These are phyloP conservation scores for Arthrinium phaeospermum DNA, from an alignment of 2,329 filamentous ascomycete genomes.

Conservation along the genomic window DNA sequence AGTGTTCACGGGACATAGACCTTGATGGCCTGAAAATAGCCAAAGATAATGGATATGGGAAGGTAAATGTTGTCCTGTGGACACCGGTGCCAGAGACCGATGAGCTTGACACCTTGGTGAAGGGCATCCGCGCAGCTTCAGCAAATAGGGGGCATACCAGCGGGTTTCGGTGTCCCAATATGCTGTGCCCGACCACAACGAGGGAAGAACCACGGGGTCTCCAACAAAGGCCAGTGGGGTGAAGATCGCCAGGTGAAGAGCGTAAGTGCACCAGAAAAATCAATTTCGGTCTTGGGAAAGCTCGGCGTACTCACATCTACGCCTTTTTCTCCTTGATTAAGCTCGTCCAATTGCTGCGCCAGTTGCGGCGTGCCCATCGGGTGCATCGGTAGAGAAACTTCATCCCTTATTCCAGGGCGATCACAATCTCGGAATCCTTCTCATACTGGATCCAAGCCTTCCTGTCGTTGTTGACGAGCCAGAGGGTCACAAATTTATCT, in stretches of 20 bases:
- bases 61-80: constrained; percentile 81
- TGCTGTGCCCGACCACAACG: constrained; percentile 72
- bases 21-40: constrained; percentile 95
- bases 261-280: constrained; percentile 97
- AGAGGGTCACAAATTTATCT: constrained; percentile 97
- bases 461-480: constrained; percentile 91
- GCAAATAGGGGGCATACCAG: constrained; percentile 60
- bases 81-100: constrained; percentile 85
- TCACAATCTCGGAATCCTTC: constrained; percentile 87
- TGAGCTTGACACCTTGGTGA: constrained; percentile 92
- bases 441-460: constrained; percentile 97
- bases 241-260: constrained; percentile 89
- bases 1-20: constrained; percentile 84
- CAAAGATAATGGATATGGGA: constrained; percentile 86
- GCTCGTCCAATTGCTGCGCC: constrained; percentile 95
- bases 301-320: constrained; percentile 79
- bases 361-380: constrained; percentile 95
- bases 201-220: constrained; percentile 74
- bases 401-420: constrained; percentile 85
- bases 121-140: constrained; percentile 75
- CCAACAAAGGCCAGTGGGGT: constrained; percentile 84
- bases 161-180: constrained; percentile 62
- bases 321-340: constrained; percentile 83
- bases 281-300: too few relatives aligned
- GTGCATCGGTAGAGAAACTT: constrained; percentile 95